A percentile compares a stretch with the other conserved stretches of the same genome.
Evolutionary conservation across 331 rosid species (phyloP).

Genomic region (Malus hybrid): DNA sequence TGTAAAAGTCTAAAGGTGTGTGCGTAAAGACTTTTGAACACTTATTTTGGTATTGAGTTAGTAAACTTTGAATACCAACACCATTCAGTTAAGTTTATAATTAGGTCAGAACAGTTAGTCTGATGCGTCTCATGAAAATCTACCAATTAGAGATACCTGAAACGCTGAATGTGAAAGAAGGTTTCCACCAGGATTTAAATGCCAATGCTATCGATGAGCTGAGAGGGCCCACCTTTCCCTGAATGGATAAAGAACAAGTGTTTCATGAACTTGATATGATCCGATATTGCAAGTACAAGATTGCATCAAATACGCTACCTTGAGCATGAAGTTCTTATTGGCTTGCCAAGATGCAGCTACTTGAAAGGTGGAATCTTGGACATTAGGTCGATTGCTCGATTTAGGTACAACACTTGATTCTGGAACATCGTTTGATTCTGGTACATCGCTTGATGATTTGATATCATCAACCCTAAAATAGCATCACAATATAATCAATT

Average conservation of each 20-base stretch:
- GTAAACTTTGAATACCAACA: no score
- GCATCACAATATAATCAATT: conserved; percentile 15
- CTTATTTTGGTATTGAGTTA: no score
- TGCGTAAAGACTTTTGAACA: no score
- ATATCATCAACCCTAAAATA: conserved; percentile 56
- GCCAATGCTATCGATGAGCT: conserved; percentile 70
- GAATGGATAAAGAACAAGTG: conserved; percentile 19
- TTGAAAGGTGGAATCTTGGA: conserved; percentile 69
- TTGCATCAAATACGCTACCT: conserved; percentile 43
- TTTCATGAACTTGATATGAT: conserved; percentile 22
- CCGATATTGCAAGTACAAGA: conserved; percentile 2
- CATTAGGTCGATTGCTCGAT: conserved; percentile 18
- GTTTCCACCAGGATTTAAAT: conserved; percentile 99
- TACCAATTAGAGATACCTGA: conserved; percentile 53
- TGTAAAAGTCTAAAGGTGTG: no score
- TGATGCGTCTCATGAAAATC: conserved; percentile 5
- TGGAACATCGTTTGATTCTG: conserved; percentile 26
- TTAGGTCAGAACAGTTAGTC: neutral
- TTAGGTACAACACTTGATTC: neutral
- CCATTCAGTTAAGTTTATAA: neutral
- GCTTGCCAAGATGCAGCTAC: conserved; percentile 99
- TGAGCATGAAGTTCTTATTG: conserved; percentile 75
- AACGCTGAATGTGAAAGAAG: conserved; percentile 78
- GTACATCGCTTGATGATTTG: conserved; percentile 37
- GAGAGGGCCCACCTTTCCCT: conserved; percentile 82